Percentiles rank a stretch among this genome's conserved stretches.
Evolutionary conservation across 768 basidiomycete genomes (phyloP).

Genomic region (Lentinus brumalis): DNA sequence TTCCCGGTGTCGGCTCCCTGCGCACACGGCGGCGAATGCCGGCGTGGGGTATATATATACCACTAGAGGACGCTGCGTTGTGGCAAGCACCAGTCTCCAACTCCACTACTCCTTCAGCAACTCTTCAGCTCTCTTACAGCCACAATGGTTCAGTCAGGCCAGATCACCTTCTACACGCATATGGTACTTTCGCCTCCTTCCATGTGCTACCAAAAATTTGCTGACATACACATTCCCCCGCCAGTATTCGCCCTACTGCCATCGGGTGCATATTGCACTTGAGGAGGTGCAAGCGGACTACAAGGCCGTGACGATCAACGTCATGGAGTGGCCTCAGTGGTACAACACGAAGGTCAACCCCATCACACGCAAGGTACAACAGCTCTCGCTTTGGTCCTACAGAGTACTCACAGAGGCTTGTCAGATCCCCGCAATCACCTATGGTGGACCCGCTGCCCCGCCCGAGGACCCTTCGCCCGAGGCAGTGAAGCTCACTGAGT

Average conservation of each 20-base stretch:
- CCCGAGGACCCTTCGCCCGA: conserved; percentile 59
- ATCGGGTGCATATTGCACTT: conserved; percentile 53
- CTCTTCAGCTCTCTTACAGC: no score
- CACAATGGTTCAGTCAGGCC: conserved; percentile 9
- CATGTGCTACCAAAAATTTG: background rate
- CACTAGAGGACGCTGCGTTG: no score
- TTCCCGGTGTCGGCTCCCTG: no score
- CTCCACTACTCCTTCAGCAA: no score
- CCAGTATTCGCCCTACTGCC: conserved; percentile 13
- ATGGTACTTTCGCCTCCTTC: background rate
- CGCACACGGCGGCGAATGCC: no score
- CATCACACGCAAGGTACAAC: conserved; percentile 52
- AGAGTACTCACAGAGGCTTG: background rate
- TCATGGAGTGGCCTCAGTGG: conserved; percentile 68
- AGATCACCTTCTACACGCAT: conserved; percentile 12
- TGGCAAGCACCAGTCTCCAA: no score
- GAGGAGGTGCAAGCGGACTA: conserved; percentile 52
- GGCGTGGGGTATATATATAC: no score
- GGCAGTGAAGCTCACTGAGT: conserved; percentile 62
- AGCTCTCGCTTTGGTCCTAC: no score
- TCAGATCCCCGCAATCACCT: conserved; percentile 51
- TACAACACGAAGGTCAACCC: conserved; percentile 65
- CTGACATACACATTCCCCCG: background rate
- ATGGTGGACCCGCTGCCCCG: conserved; percentile 59
- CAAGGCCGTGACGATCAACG: conserved; percentile 55